Evolutionary conservation across 2,329 filamentous ascomycete genomes (phyloP).

Genomic region (Diplodia mutila): DNA sequence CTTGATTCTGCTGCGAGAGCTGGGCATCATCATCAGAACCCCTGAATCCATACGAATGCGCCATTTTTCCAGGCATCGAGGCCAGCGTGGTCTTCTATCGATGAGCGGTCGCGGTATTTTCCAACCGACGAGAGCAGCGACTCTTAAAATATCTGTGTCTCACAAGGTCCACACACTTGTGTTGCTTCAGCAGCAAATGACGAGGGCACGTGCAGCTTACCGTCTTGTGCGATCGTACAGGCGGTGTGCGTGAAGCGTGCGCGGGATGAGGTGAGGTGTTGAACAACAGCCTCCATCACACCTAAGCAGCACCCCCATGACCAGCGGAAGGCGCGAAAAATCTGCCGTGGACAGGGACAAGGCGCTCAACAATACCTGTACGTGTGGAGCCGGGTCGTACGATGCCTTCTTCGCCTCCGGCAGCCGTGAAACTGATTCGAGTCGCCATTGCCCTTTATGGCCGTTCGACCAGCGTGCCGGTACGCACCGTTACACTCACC

Average conservation of each 20-base stretch:
- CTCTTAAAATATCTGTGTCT: constrained; percentile 15
- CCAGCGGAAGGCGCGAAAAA: constrained; percentile 4
- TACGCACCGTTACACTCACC: constrained; percentile 18
- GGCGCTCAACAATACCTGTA: constrained; percentile 16
- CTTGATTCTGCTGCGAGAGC: neutral
- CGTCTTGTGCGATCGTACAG: constrained; percentile 13
- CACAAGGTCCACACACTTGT: constrained; percentile 12
- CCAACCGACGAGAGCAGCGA: constrained; percentile 7
- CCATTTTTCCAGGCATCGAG: constrained; percentile 3
- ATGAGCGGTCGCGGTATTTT: constrained; percentile 2
- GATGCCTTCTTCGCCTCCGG: constrained; percentile 12
- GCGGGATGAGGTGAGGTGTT: constrained; percentile 16
- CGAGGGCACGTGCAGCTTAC: constrained; percentile 20
- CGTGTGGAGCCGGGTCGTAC: constrained; percentile 23
- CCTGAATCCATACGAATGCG: constrained; percentile 4
- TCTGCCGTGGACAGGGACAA: constrained; percentile 14
- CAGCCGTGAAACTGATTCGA: constrained; percentile 22
- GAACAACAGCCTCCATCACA: constrained; percentile 22
- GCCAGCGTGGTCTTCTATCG: neutral
- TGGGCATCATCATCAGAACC: neutral
- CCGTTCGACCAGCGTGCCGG: constrained; percentile 1
- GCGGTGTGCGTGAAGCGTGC: constrained; percentile 21
- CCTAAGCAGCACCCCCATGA: neutral
- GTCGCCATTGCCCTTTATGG: constrained; percentile 9
- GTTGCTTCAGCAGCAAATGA: constrained; percentile 13